Conservation (phyloP, 768 basidiomycete species). For the Xerocomus brunneocitrinus region DNA sequence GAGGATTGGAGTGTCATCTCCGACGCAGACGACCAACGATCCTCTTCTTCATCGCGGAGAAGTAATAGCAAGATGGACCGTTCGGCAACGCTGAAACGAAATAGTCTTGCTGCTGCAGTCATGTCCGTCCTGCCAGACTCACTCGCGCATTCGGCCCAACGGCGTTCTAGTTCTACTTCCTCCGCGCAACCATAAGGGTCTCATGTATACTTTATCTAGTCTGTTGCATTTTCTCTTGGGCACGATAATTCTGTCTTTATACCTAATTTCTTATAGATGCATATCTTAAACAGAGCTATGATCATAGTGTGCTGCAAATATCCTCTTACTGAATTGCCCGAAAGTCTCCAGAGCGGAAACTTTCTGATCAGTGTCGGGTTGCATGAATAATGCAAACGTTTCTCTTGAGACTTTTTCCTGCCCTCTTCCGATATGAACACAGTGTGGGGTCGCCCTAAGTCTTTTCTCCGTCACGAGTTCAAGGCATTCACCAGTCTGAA, state of each 20-base stretch:
- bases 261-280: conserved; percentile 10
- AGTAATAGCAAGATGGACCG: conserved; percentile 36
- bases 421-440: conserved; percentile 70
- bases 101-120: conserved; percentile 57
- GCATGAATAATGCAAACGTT: conserved; percentile 87
- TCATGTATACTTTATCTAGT: background rate
- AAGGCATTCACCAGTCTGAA: conserved; percentile 96
- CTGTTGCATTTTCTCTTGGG: background rate
- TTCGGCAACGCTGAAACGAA: conserved; percentile 48
- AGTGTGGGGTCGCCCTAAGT: conserved; percentile 91
- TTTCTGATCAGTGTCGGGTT: conserved; percentile 77
- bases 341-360: conserved; percentile 74
- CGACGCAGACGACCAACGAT: conserved; percentile 60
- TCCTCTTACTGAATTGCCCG: conserved; percentile 82
- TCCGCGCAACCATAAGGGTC: conserved; percentile 20
- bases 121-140: conserved; percentile 59
- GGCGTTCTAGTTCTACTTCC: conserved; percentile 36
- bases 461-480: conserved; percentile 79
- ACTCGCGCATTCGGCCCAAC: conserved; percentile 39
- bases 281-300: conserved; percentile 17
- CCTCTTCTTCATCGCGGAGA: conserved; percentile 50
- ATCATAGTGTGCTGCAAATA: conserved; percentile 56
- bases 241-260: conserved; percentile 9
- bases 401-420: conserved; percentile 64
- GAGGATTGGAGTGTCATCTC: conserved; percentile 90